Conservation (phyloP, 2,329 filamentous ascomycete genomes). For the Colletotrichum cordylinicola region DNA sequence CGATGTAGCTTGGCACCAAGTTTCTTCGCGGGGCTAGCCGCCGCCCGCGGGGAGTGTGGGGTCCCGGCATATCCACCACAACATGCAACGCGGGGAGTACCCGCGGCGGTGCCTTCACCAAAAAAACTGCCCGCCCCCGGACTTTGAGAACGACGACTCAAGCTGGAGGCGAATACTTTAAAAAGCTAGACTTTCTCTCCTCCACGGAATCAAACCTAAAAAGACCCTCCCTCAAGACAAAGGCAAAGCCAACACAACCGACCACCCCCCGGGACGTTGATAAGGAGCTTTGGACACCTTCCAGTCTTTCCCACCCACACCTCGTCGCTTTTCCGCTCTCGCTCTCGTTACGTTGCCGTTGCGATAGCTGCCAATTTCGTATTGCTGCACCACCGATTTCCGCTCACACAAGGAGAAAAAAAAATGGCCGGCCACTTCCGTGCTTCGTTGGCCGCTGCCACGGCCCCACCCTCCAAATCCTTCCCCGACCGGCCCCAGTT, state of each 20-base stretch:
- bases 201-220: not conserved
- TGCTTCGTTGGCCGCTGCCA: not conserved
- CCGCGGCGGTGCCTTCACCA: not conserved
- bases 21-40: not conserved
- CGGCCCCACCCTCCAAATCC: not conserved
- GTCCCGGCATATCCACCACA: not conserved
- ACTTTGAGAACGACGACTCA: not conserved
- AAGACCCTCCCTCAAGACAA: not conserved
- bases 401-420: not conserved
- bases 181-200: not conserved
- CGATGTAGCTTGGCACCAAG: not conserved
- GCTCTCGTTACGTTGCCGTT: not conserved
- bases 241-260: not conserved
- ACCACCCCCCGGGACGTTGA: not conserved
- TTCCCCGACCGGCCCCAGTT: conserved; percentile 18
- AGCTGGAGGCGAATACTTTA: not conserved
- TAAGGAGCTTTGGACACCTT: not conserved
- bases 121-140: not conserved
- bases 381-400: not conserved
- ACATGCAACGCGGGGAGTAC: not conserved
- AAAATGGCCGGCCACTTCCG: conserved; percentile 17
- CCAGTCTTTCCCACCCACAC: not conserved
- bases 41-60: not conserved
- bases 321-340: not conserved
- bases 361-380: not conserved